These are phyloP conservation scores for Ceratocystis cubensis DNA, from an alignment of 2,329 filamentous ascomycete species.

Conservation along the genomic window DNA sequence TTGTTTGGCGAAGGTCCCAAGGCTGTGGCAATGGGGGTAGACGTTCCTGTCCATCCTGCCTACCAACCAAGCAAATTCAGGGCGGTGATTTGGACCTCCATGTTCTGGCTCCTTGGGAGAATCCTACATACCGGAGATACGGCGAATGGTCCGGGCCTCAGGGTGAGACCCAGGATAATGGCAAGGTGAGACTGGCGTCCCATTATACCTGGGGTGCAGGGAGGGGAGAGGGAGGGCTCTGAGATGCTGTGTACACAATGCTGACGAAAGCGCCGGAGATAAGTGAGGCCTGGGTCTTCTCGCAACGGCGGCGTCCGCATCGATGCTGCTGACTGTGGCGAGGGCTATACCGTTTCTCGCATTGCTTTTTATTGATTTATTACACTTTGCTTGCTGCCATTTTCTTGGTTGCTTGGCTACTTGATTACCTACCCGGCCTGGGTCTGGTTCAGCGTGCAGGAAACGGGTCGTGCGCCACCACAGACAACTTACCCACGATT, in stretches of 20 bases:
- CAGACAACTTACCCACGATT: neutral
- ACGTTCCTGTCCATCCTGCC: neutral
- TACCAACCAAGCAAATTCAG: neutral
- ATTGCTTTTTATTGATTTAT: no score
- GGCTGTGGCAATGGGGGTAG: neutral
- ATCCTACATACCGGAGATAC: neutral
- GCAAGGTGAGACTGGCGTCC: neutral
- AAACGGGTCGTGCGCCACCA: neutral
- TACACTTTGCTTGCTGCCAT: no score
- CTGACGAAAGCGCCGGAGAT: no score
- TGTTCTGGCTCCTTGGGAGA: neutral
- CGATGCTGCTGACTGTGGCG: no score
- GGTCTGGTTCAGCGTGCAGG: neutral
- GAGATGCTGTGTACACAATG: neutral
- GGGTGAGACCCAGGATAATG: neutral
- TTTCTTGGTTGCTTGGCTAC: no score
- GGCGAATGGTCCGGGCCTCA: neutral
- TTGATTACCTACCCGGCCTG: neutral
- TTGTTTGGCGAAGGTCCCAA: constrained; percentile 1
- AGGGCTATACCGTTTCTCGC: no score
- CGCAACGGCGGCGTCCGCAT: no score
- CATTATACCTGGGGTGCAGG: neutral
- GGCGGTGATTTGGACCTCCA: neutral
- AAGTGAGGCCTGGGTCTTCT: no score
- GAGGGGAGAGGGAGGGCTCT: neutral